phyloP scores from a whole-genome alignment of 352 stramenopile genomes.

The Pythium monospermum region DNA sequence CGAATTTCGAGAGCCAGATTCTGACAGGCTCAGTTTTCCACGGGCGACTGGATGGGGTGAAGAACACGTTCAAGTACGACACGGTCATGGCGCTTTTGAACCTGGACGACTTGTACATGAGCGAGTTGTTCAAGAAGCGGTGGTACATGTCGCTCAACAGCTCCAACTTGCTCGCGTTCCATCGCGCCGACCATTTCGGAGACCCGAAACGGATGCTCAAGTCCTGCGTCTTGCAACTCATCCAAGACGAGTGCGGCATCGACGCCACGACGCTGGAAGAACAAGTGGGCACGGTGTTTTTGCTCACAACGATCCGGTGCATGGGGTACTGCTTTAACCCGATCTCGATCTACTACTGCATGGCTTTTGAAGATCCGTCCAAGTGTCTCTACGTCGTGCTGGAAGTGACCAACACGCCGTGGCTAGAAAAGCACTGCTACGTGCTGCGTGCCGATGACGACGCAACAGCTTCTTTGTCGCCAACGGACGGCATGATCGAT shows the following conservation, averaged over 20 bases:
- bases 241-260: constrained; percentile 16
- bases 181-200: constrained; percentile 21
- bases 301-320: constrained; percentile 22
- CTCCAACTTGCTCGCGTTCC: constrained; percentile 18
- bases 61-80: constrained; percentile 22
- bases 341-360: constrained; percentile 29
- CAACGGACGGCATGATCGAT: constrained; percentile 18
- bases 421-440: constrained; percentile 25
- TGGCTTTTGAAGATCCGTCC: constrained; percentile 15
- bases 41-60: constrained; percentile 11
- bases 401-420: constrained; percentile 25
- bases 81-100: constrained; percentile 21
- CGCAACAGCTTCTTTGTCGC: not conserved
- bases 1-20: constrained; percentile 16
- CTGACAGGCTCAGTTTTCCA: constrained; percentile 22
- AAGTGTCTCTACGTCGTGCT: constrained; percentile 23
- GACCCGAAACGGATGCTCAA: constrained; percentile 21
- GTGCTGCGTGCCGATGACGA: constrained; percentile 9
- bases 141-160: constrained; percentile 20
- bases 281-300: constrained; percentile 15
- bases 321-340: constrained; percentile 25
- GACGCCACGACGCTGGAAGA: constrained; percentile 7
- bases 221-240: constrained; percentile 18
- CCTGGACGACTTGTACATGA: constrained; percentile 16
- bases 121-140: constrained; percentile 16